Conservation (phyloP, 1,139 yeast species). For the Hyphopichia khmerensis region DNA sequence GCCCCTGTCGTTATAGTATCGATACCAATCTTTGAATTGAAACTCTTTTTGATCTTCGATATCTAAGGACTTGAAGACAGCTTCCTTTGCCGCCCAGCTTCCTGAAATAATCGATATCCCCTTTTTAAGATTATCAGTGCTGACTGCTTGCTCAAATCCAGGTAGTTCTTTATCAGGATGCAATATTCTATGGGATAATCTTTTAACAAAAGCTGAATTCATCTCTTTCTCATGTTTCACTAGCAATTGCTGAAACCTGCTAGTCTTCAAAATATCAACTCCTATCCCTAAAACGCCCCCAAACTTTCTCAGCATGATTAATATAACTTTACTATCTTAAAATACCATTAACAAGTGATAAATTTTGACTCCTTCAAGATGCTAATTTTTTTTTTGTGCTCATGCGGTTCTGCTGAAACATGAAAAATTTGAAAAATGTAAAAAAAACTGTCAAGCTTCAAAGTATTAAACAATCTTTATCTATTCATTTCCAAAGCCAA, state of each 20-base stretch:
- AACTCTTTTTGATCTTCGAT: constrained; percentile 48
- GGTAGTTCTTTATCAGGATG: constrained; percentile 50
- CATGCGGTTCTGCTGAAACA: neutral
- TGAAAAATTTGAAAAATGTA: neutral
- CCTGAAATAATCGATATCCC: constrained; percentile 49
- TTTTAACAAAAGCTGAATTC: constrained; percentile 23
- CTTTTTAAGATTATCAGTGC: constrained; percentile 15
- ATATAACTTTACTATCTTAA: neutral
- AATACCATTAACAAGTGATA: neutral
- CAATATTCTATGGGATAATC: constrained; percentile 51
- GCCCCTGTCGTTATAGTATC: constrained; percentile 35
- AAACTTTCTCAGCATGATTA: neutral
- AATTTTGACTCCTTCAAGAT: neutral
- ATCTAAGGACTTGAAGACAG: constrained; percentile 63
- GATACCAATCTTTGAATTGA: constrained; percentile 62
- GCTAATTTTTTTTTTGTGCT: neutral
- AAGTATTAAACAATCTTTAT: too few species aligned
- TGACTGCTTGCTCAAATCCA: constrained; percentile 20
- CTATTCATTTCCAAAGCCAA: too few species aligned
- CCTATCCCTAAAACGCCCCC: constrained; percentile 51
- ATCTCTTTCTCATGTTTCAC: constrained; percentile 20
- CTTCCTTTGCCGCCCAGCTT: constrained; percentile 76
- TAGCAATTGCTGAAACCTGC: constrained; percentile 50
- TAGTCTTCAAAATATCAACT: constrained; percentile 54
- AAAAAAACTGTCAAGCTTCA: neutral